Evolutionary conservation across 164 flowering plant genomes (phyloP).

Genomic region (Taxillus chinensis): DNA sequence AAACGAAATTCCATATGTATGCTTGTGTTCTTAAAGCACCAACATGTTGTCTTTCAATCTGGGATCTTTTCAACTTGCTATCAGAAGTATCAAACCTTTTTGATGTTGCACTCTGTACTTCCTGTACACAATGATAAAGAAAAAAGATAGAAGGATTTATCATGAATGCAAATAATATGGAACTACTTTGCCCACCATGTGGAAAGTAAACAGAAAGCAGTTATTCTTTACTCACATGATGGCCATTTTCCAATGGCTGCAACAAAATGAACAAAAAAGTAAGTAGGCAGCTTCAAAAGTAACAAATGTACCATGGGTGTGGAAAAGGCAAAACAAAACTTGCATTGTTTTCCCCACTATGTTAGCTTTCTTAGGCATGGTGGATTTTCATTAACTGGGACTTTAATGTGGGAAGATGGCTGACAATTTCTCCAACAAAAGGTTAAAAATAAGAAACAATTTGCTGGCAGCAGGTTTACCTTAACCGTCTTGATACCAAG

Average conservation of each 20-base stretch:
- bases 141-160: not conserved
- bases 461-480: constrained; percentile 21
- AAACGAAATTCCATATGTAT: not conserved
- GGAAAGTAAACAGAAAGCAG: constrained; percentile 5
- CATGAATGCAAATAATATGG: not conserved
- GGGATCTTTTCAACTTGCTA: constrained; percentile 48
- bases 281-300: not conserved
- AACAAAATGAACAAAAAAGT: constrained; percentile 9
- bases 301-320: not conserved
- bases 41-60: constrained; percentile 78
- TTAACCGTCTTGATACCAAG: constrained; percentile 22
- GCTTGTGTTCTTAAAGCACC: constrained; percentile 11
- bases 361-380: not conserved
- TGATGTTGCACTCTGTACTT: constrained; percentile 42
- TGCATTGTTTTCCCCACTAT: too few species aligned
- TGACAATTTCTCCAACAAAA: not conserved
- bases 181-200: not conserved
- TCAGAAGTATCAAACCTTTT: constrained; percentile 50
- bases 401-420: not conserved
- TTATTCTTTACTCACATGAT: constrained; percentile 41
- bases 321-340: too few species aligned
- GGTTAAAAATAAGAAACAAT: not conserved
- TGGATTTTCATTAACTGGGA: not conserved
- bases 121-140: constrained; percentile 36
- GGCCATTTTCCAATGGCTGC: constrained; percentile 77